Evolutionary conservation across 2,329 filamentous ascomycete genomes (phyloP).

Genomic region (Fusarium cyanostomum): DNA sequence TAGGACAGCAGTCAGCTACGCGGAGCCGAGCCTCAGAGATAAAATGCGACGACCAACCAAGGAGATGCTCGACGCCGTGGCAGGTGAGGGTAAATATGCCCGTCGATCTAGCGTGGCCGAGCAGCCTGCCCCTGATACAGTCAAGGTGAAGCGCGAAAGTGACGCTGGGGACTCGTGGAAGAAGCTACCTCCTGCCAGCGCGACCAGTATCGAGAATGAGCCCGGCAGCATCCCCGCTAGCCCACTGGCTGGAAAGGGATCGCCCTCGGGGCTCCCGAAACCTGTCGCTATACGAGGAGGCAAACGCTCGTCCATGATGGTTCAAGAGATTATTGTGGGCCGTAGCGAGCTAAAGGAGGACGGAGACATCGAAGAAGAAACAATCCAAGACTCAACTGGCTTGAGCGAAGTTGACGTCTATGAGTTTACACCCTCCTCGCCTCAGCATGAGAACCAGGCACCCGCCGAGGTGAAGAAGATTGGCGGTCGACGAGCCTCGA

Average conservation of each 20-base stretch:
- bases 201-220: constrained; percentile 17
- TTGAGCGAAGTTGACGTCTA: constrained; percentile 59
- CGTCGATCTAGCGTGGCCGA: constrained; percentile 53
- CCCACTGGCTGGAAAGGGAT: constrained; percentile 54
- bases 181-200: constrained; percentile 35
- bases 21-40: constrained; percentile 80
- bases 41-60: constrained; percentile 87
- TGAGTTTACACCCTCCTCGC: constrained; percentile 62
- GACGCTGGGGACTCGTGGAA: constrained; percentile 46
- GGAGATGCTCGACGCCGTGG: constrained; percentile 77
- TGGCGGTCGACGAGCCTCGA: constrained; percentile 48
- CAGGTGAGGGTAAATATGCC: constrained; percentile 67
- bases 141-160: constrained; percentile 49
- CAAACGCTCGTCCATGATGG: constrained; percentile 51
- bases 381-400: constrained; percentile 33
- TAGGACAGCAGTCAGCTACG: constrained; percentile 77
- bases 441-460: constrained; percentile 48
- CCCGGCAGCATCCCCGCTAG: constrained; percentile 47
- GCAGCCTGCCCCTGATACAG: constrained; percentile 36
- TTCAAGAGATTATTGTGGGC: constrained; percentile 23
- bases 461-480: constrained; percentile 36
- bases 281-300: constrained; percentile 53
- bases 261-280: constrained; percentile 43
- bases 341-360: constrained; percentile 21
- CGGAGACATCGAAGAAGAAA: constrained; percentile 21